Conservation (phyloP, 2,329 filamentous ascomycete species). For the Fusarium metavorans region DNA sequence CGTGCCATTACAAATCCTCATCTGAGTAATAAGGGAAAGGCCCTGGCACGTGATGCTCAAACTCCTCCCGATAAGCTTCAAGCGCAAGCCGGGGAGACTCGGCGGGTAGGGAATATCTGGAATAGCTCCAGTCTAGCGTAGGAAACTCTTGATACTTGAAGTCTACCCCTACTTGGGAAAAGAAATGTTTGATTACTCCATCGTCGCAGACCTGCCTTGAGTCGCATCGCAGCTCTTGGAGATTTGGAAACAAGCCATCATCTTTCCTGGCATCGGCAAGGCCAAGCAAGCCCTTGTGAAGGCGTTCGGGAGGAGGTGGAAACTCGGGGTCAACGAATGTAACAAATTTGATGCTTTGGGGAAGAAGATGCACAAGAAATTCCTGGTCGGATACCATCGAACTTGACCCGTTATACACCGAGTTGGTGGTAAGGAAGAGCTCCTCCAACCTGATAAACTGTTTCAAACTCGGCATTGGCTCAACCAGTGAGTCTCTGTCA, state of each 20-base stretch:
- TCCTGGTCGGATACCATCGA: neutral
- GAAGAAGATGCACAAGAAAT: neutral
- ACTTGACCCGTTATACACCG: neutral
- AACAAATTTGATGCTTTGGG: neutral
- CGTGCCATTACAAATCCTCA: neutral
- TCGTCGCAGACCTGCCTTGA: neutral
- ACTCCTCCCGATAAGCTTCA: neutral
- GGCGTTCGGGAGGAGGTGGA: neutral
- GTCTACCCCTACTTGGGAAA: neutral
- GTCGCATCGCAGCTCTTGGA: neutral
- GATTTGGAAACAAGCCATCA: neutral
- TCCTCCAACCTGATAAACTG: neutral
- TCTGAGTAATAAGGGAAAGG: neutral
- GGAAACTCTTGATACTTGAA: neutral
- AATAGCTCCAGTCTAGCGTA: neutral
- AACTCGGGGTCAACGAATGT: neutral
- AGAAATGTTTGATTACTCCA: neutral
- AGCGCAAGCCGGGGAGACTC: neutral
- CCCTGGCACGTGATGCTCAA: neutral
- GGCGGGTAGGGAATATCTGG: neutral
- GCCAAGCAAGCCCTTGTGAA: neutral
- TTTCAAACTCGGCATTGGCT: neutral
- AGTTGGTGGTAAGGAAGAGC: neutral
- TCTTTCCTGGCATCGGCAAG: neutral
- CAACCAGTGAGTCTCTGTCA: neutral